Base-by-base conservation (phyloP, 2,329 filamentous ascomycete genomes). In the Chalara sp. region DNA sequence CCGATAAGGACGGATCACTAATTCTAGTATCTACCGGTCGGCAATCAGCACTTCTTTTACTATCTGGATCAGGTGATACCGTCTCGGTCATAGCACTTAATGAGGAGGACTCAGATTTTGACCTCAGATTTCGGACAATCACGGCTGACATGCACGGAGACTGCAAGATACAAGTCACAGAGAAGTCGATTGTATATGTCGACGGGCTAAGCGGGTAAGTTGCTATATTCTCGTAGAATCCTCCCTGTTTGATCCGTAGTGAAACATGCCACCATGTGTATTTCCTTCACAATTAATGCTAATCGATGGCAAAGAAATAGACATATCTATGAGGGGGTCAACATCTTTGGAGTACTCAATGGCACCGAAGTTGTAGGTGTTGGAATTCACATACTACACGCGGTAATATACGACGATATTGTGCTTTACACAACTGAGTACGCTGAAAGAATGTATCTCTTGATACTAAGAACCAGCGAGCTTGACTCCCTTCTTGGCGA, bases 121-220 rank as follows among this genome's bases (percentile, higher is more conserved):
- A 84, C 58, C 63, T 77, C 12, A 65, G 66, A 2, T 76, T 72
- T 4, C 70, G 75, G 43, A 85, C 81, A 0, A 65, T 84, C 30
- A 70, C 71, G 21, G 70, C 74, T 10, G 62, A 64, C 3, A 67
- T 70, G 32, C 58, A 65, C 5, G 62, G 67, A 3, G 66, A 67
- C 1, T 63, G 61, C 1, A 68, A 76, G 5, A 63, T 81, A 2
- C 81, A 85, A 58, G 68, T 83, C 4, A 83, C 81, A 1, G 75
- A 78, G 48, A 65, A 62, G 32, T 62, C 63, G 5, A 62, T 65
- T 35, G 54, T 60, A 6, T 45, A 61, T 11, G 54, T 57, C n/a
- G 39, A 52, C 44, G 50, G 50, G 5, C 13, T 33, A 6, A 41
- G 43, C 10, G 6, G 49, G 63, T 63, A 58, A 51, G 60, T 58